Percentiles rank a stretch among this genome's conserved stretches.
Evolutionary conservation across 306 rosid species (phyloP).

Genomic region (Quercus bicolor): DNA sequence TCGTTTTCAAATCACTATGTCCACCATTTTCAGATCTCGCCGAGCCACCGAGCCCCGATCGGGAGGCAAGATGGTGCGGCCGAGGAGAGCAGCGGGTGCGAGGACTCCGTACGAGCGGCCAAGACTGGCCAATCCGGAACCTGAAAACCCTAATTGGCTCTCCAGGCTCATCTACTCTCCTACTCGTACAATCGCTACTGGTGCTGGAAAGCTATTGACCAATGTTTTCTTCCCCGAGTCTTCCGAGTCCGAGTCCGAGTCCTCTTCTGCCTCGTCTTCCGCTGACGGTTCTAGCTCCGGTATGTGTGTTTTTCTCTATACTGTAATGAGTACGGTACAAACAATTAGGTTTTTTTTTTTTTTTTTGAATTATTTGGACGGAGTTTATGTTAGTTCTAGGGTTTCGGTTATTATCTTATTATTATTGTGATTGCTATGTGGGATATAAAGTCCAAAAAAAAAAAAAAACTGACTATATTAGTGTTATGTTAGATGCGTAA

Average conservation of each 20-base stretch:
- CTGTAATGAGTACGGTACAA: neutral
- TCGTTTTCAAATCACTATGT: conserved; percentile 33
- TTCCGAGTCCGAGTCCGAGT: conserved; percentile 25
- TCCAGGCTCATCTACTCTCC: conserved; percentile 63
- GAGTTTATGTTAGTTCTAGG: neutral
- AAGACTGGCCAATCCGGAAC: conserved; percentile 14
- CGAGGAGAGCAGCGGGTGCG: conserved; percentile 38
- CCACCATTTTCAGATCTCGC: conserved; percentile 56
- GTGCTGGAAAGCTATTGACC: conserved; percentile 72
- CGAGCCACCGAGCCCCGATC: conserved; percentile 40
- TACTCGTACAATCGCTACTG: conserved; percentile 55
- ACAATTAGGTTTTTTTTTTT: neutral
- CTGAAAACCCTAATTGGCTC: conserved; percentile 75
- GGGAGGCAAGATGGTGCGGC: conserved; percentile 78
- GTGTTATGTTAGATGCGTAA: neutral
- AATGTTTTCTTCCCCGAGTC: conserved; percentile 57
- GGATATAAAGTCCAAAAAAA: neutral
- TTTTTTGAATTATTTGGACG: neutral
- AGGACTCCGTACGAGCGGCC: conserved; percentile 83
- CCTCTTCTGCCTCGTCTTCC: conserved; percentile 47
- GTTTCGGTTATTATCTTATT: neutral
- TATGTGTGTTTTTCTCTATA: neutral
- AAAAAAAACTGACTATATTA: neutral
- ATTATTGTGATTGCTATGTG: neutral
- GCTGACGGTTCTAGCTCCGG: conserved; percentile 43